These are phyloP conservation scores for Clarkia xantiana DNA, from an alignment of 345 rosid species.

Conservation along the genomic window DNA sequence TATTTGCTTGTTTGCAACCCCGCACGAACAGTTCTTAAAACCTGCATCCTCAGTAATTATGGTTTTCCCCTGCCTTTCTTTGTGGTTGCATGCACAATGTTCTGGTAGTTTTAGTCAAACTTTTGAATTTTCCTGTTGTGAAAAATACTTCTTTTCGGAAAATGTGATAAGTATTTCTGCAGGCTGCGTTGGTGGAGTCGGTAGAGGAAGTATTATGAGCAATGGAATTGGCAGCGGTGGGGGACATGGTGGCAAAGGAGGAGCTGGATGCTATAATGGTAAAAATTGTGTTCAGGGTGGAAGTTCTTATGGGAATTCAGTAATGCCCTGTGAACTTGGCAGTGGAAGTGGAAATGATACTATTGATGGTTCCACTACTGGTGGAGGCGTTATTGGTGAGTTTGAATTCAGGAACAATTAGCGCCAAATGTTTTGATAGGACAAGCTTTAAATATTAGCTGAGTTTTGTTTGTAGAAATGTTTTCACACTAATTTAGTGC, in stretches of 20 bases:
- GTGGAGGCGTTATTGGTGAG: constrained; percentile 93
- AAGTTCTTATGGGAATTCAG: constrained; percentile 62
- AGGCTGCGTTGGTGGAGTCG: constrained; percentile 90
- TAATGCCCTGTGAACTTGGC: constrained; percentile 96
- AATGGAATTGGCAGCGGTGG: constrained; percentile 96
- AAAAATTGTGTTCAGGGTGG: constrained; percentile 63
- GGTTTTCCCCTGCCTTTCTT: too few species aligned
- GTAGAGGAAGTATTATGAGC: constrained; percentile 65
- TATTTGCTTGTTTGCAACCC: too few species aligned
- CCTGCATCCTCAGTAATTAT: too few species aligned
- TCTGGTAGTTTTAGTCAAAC: background rate
- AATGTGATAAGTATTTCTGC: constrained; percentile 14
- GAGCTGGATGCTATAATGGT: constrained; percentile 82
- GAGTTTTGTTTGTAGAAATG: too few species aligned
- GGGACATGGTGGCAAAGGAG: constrained; percentile 95
- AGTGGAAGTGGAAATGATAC: constrained; percentile 94
- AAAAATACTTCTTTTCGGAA: constrained; percentile 4
- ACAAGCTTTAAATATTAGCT: too few species aligned
- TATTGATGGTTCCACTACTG: constrained; percentile 48
- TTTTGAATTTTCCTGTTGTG: constrained; percentile 2
- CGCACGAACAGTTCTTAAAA: too few species aligned
- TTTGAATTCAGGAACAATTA: background rate
- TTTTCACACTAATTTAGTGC: background rate
- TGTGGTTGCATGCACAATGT: too few species aligned
- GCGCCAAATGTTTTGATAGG: background rate